Percentiles rank a stretch among this genome's conserved stretches.
Conservation (phyloP, 176 grass and related monocot genomes). For the Oryza glaberrima region DNA sequence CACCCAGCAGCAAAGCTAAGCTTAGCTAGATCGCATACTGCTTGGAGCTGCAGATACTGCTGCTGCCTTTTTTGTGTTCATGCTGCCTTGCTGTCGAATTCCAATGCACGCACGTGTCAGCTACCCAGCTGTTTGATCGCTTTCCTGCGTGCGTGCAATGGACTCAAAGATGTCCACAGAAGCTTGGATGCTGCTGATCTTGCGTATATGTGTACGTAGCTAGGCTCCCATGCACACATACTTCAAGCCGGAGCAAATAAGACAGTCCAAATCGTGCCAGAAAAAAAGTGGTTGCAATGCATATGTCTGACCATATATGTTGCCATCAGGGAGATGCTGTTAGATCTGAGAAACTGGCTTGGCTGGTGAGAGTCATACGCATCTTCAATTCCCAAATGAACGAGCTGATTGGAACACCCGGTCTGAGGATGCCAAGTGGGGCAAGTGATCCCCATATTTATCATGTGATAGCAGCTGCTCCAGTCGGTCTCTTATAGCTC, state of each 20-base stretch:
- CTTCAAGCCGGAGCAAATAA: background rate
- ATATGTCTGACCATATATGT: background rate
- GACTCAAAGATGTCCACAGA: constrained; percentile 24
- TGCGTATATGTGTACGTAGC: constrained; percentile 31
- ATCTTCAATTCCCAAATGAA: constrained; percentile 11
- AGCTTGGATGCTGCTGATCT: background rate
- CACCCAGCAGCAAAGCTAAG: constrained; percentile 25
- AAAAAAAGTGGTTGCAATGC: constrained; percentile 28
- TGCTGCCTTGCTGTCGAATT: background rate
- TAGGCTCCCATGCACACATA: background rate
- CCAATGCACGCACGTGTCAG: background rate
- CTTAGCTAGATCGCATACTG: background rate
- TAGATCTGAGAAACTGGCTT: constrained; percentile 42
- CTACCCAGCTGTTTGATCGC: background rate
- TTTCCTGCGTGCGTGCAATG: constrained; percentile 11
- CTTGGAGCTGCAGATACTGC: background rate
- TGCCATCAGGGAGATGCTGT: constrained; percentile 48
- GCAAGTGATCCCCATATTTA: constrained; percentile 28
- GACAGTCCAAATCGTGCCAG: constrained; percentile 35
- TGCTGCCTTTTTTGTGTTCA: background rate
- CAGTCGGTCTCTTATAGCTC: background rate
- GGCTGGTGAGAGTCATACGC: constrained; percentile 21
- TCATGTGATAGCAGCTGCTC: constrained; percentile 35
- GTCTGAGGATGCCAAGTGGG: constrained; percentile 21
- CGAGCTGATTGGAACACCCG: constrained; percentile 1